A percentile compares a stretch with the other conserved stretches of the same genome.
phyloP scores from a whole-genome alignment of 2,329 filamentous ascomycete species.

The Decorospora gaudefroyi region DNA sequence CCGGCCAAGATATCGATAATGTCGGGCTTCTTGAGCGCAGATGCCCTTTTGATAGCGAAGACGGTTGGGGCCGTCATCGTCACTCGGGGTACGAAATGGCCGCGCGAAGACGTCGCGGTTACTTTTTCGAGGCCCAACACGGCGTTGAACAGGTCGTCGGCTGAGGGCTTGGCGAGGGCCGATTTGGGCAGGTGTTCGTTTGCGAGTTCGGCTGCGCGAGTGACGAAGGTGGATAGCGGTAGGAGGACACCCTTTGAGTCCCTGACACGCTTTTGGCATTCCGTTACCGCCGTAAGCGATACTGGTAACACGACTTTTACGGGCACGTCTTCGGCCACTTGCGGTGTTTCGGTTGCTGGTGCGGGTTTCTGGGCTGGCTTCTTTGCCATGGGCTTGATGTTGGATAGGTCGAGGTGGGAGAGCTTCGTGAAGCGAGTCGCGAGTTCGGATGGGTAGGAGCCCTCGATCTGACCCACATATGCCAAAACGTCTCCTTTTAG shows the following conservation, averaged over 20 bases:
- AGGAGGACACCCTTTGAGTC: conserved; percentile 77
- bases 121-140: conserved; percentile 72
- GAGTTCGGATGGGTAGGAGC: conserved; percentile 71
- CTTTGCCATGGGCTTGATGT: conserved; percentile 77
- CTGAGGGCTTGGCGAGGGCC: conserved; percentile 66
- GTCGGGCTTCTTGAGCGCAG: conserved; percentile 64
- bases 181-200: conserved; percentile 81
- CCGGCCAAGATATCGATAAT: conserved; percentile 76
- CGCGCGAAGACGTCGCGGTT: conserved; percentile 56
- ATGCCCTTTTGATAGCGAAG: conserved; percentile 36
- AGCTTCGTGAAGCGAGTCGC: conserved; percentile 75
- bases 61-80: conserved; percentile 49
- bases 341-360: conserved; percentile 43
- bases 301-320: conserved; percentile 72
- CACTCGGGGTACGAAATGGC: conserved; percentile 73
- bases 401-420: conserved; percentile 86
- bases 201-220: conserved; percentile 80
- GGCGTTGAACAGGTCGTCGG: conserved; percentile 86
- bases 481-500: conserved; percentile 95
- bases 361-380: conserved; percentile 54
- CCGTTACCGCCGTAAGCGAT: conserved; percentile 76
- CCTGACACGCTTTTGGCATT: conserved; percentile 80
- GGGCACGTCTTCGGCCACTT: conserved; percentile 53
- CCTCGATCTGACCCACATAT: conserved; percentile 77
- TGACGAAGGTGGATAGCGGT: conserved; percentile 84